Evolutionary conservation across 2,329 filamentous ascomycete genomes (phyloP), one percentile per base, ranked within the genome.

Genomic region (Colletotrichum sp.): DNA sequence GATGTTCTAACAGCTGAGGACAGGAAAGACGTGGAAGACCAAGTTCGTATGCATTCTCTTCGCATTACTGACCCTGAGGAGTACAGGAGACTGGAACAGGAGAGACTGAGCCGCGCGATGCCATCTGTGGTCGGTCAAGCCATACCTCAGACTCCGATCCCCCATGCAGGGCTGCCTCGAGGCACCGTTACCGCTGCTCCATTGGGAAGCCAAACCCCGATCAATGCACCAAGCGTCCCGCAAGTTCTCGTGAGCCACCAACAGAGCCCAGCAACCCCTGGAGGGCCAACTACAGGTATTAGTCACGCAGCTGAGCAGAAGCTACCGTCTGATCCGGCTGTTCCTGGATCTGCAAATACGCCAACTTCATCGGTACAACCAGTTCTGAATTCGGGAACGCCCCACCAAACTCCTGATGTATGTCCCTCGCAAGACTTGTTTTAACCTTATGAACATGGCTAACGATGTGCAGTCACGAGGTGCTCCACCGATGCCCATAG

Each of bases 1-100:
- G 88, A 88, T 15, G 79, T 79, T 22, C 83, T 96, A 27, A 92
- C 91, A 0, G 85, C 87, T 0, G 91, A 94, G 67, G 94, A 96
- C 77, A 82, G 87, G 12, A 85, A 84, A 58, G 89, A 92, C 61
- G 91, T 91, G 1, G 86, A 89, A 22, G 77, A 79, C n/a, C 78
- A 84, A 78, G 79, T 84, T 25, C 79, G 80, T n/a, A 34, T 84
- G 75, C 82, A 85, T 52, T 76, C 78, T 5, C 79, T 86, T 32
- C 82, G 84, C 4, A n/a, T 77, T 55, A 81, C 78, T 4, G 79
- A 87, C 32, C 85, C 84, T 1, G 79, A 76, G 12, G 81, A 81
- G 48, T 86, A 82, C 43, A 75, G 74, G 39, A 80, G 77, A 64
- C 52, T 77, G 32, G 80, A 78, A 68, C 74, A 77, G 27, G 69